Evolutionary conservation across 768 basidiomycete genomes (phyloP).

Genomic region (Podaxis rugospora): DNA sequence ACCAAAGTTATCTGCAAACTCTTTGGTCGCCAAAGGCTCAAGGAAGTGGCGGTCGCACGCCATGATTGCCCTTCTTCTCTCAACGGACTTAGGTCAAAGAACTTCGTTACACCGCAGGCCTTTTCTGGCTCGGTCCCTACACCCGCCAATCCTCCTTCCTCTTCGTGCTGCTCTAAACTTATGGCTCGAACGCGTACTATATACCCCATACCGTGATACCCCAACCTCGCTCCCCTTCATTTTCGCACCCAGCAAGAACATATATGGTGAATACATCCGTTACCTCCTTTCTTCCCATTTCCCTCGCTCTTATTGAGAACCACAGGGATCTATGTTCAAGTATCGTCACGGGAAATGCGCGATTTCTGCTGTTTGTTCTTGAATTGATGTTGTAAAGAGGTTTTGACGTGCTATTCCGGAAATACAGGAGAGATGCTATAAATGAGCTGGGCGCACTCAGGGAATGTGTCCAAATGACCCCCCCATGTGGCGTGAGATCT

Average conservation of each 20-base stretch:
- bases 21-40: not conserved
- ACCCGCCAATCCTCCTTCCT: not conserved
- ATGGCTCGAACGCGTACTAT: not conserved
- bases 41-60: not conserved
- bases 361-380: slow-evolving; percentile 4
- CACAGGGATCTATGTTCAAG: not conserved
- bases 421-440: not conserved
- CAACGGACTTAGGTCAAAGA: not conserved
- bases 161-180: not conserved
- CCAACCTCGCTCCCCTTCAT: not conserved
- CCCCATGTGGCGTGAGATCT: not conserved
- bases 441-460: not conserved
- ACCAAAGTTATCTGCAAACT: not conserved
- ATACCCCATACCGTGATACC: not conserved
- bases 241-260: not conserved
- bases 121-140: not conserved
- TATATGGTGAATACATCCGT: not conserved
- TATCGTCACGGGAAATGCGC: not conserved
- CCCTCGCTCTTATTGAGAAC: not conserved
- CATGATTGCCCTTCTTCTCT: not conserved
- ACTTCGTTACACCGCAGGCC: not conserved
- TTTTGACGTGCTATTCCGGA: not conserved
- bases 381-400: not conserved
- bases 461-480: not conserved
- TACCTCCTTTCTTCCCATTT: not conserved